A percentile compares a stretch with the other conserved stretches of the same genome.
Evolutionary conservation across 306 rosid genomes (phyloP).

Genomic region (Malus asiatica): DNA sequence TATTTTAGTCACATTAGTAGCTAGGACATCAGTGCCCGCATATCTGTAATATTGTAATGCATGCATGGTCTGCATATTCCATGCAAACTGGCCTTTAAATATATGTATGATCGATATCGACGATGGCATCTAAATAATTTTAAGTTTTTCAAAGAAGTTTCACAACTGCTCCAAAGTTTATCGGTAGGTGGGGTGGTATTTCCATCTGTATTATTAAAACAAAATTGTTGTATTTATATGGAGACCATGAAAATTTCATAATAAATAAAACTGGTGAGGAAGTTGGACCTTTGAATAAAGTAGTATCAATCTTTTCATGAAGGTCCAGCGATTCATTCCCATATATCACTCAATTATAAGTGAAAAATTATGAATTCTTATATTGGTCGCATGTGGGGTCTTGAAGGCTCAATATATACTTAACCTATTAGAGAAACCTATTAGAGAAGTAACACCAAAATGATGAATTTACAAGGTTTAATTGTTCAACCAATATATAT

Average conservation of each 20-base stretch:
- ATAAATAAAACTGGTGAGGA: not conserved
- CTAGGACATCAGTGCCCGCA: not conserved
- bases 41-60: not conserved
- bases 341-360: not conserved
- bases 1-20: not conserved
- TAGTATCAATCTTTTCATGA: constrained; percentile 17
- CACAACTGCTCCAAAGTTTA: constrained; percentile 17
- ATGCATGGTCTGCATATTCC: not conserved
- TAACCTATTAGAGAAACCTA: not conserved
- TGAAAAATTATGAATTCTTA: not conserved
- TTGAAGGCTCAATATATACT: not conserved
- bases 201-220: constrained; percentile 15
- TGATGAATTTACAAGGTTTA: too few species aligned
- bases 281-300: constrained; percentile 16
- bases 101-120: not conserved
- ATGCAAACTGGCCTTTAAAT: not conserved
- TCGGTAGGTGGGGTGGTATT: constrained; percentile 27
- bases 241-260: constrained; percentile 17
- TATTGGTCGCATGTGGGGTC: not conserved
- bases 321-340: constrained; percentile 6
- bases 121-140: not conserved
- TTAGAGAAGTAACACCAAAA: not conserved
- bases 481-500: too few species aligned
- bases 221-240: not conserved
- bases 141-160: constrained; percentile 17